Base-by-base conservation (phyloP, 2,329 filamentous ascomycete species). In the Neofusicoccum kwambonambiense region DNA sequence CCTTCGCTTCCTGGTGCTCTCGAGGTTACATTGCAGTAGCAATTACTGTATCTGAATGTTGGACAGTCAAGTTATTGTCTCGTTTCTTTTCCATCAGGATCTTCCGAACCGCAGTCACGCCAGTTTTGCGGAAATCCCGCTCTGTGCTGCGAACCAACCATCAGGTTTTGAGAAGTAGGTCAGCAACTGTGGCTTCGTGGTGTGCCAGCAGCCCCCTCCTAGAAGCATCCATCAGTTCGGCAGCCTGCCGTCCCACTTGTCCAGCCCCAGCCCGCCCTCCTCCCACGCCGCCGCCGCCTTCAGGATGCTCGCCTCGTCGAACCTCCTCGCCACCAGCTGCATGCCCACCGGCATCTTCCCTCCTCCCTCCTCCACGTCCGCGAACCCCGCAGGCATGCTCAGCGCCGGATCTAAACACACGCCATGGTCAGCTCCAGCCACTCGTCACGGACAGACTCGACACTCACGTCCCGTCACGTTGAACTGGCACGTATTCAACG, bases 391-490 rank as follows among this genome's bases (percentile, higher is more conserved):
- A 71, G 82, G 82, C 65, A 85, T 80, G 42, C 74, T 78, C 70
- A 85, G 70, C 0, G 77, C 82, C 3, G 82, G 82, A 72, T 85
- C 65, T 67, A 19, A 17, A 15, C 2, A 45, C 15, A 44, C 22
- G 22, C 3, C 3, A 22, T 3, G 22, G 22, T 22, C 22, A 22
- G 19, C 19, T 22, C 2, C 19, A 22, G 19, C 19, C 19, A 22
- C 19, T 22, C 19, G 19, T 22, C 22, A 22, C 22, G 22, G 1
- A 22, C 22, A 22, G 22, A 22, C 22, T 44, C 22, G 4, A 19
- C 17, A 67, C 68, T 65, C 56, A 69, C 66, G 82, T 0, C 82
- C 82, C 1, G 82, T 83, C 4, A 80, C 70, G 72, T 85, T 84
- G 69, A 84, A 84, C 3, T 79, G 77, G 37, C 75, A 77, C 0